Base-by-base conservation (phyloP, 495 filamentous ascomycete species). In the Immersiella caudata region DNA sequence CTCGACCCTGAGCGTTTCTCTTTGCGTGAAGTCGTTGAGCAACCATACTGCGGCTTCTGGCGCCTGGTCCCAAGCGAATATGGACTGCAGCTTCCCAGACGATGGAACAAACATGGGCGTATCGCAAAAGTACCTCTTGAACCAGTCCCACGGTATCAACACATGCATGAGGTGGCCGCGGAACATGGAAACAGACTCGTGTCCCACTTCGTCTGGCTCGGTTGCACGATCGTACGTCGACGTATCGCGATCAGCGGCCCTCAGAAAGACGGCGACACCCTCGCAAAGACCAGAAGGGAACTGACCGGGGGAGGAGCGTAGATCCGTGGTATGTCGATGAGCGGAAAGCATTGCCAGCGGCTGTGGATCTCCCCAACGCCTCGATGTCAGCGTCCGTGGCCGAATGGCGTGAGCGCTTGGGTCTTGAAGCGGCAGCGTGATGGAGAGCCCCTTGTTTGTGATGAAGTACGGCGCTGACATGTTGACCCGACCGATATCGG, bases 391-490 rank as follows among this genome's bases (percentile, higher is more conserved):
- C 14, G 25, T 60, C 29, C 57, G 9, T 18, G 57, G 57, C n/a
- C 57, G 9, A 18, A 20, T 2, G 26, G 27, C 25, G 52, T 26
- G 20, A 18, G 59, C 6, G 12, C 35, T 36, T 9, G 56, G 56
- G 0, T 61, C 8, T 18, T 46, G 16, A 4, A 49, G 22, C 3
- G 29, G 29, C 16, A 62, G 16, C 0, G 59, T 40, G 29, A 62
- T 27, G 16, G 59, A 62, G 33, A 62, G 59, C 8, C 59, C 59
- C 36, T 62, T 62, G 59, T 62, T 62, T 0, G 59, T 62, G 36
- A 62, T 18, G 14, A 62, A 46, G 16, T 46, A 62, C 0, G 59
- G 59, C 9, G 36, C 25, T 20, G 59, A 59, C 6, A 35, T 27
- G 56, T 29, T 26, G 56, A 29, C 24, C 16, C 24, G 18, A 1